These are phyloP conservation scores for Nemania diffusa DNA, from an alignment of 2,329 filamentous ascomycete genomes.

Conservation along the genomic window DNA sequence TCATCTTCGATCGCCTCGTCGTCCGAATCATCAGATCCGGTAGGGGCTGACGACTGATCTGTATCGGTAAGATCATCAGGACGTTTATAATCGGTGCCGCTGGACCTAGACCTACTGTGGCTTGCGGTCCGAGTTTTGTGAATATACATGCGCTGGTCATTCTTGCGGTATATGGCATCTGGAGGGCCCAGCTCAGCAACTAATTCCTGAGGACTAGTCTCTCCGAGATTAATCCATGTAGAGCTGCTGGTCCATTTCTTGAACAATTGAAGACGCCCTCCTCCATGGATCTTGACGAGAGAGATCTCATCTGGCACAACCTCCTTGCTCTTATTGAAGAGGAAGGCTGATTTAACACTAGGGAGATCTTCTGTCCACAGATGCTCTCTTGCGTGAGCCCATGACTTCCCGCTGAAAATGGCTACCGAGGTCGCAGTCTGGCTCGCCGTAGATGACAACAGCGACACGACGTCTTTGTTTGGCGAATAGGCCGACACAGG, in stretches of 20 bases:
- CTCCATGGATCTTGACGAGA: constrained; percentile 78
- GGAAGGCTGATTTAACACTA: constrained; percentile 76
- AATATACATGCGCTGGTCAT: constrained; percentile 87
- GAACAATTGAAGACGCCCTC: constrained; percentile 80
- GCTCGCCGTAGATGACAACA: constrained; percentile 82
- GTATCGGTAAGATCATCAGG: constrained; percentile 74
- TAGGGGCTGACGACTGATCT: constrained; percentile 79
- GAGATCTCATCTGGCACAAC: constrained; percentile 90
- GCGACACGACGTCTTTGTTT: constrained; percentile 81
- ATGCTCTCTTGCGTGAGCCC: constrained; percentile 81
- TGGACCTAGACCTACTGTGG: constrained; percentile 60
- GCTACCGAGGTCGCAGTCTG: constrained; percentile 87
- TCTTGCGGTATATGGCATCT: constrained; percentile 92
- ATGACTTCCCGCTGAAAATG: constrained; percentile 89
- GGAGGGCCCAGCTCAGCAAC: constrained; percentile 91
- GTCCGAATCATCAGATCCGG: constrained; percentile 75
- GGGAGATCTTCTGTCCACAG: constrained; percentile 81
- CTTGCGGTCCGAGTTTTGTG: constrained; percentile 72
- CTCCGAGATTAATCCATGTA: constrained; percentile 79
- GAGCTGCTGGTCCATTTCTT: constrained; percentile 74
- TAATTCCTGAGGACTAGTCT: constrained; percentile 92
- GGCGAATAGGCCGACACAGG: constrained; percentile 78
- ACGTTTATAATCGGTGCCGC: constrained; percentile 56
- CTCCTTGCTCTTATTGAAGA: constrained; percentile 78
- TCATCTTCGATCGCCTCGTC: constrained; percentile 69